Evolutionary conservation across 164 flowering plant genomes (phyloP).

Genomic region (Vitis riparia): DNA sequence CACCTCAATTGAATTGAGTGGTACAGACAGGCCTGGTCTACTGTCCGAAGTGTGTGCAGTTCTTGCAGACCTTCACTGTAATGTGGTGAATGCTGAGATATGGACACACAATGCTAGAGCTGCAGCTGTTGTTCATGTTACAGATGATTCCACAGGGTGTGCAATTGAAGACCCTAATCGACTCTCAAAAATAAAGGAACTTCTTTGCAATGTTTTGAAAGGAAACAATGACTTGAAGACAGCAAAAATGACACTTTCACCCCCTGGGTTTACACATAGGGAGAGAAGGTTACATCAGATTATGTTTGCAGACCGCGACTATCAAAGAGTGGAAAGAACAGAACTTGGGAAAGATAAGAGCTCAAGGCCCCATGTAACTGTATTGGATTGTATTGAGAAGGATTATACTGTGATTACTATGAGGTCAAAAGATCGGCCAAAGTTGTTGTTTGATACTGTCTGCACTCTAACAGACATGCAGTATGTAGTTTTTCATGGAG

Average conservation of each 20-base stretch:
- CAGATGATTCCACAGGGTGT: conserved; percentile 59
- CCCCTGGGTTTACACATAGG: conserved; percentile 53
- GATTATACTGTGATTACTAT: conserved; percentile 69
- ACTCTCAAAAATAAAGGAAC: conserved; percentile 53
- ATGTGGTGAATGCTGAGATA: conserved; percentile 82
- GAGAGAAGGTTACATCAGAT: conserved; percentile 91
- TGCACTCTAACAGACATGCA: conserved; percentile 89
- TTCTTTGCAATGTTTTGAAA: conserved; percentile 69
- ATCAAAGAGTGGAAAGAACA: conserved; percentile 43
- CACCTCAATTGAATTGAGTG: conserved; percentile 71
- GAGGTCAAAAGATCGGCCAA: conserved; percentile 72
- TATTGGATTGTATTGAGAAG: conserved; percentile 54
- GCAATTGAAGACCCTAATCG: conserved; percentile 69
- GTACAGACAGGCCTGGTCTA: conserved; percentile 87
- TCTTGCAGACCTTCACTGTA: conserved; percentile 79
- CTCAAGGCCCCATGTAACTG: conserved; percentile 47
- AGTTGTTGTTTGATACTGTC: conserved; percentile 64
- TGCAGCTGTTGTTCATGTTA: conserved; percentile 84
- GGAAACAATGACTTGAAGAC: conserved; percentile 57
- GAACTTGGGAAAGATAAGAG: conserved; percentile 21
- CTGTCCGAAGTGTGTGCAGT: conserved; percentile 91
- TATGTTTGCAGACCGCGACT: conserved; percentile 92
- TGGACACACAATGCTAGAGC: conserved; percentile 95
- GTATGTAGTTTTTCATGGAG: conserved; percentile 79
- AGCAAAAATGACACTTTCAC: conserved; percentile 61